Evolutionary conservation across 176 grass and related monocot genomes (phyloP), one percentile per base, ranked within the genome.

Genomic region (Typha latifolia): DNA sequence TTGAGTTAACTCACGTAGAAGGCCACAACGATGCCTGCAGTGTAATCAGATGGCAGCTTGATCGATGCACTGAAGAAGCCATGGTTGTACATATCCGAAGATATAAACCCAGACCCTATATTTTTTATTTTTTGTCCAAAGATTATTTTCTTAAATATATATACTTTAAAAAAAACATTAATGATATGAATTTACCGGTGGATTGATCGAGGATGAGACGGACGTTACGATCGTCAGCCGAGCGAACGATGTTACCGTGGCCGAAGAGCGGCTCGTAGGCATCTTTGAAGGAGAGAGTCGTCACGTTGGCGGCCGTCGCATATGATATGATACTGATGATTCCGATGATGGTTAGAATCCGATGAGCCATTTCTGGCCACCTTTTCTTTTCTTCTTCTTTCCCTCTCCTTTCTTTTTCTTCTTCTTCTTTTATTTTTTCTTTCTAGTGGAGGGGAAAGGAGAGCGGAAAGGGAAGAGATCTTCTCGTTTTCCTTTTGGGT

Each of bases 81-180:
- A 48, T 96, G 72, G 11, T 74, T 74, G 75, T 96, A 96, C 84
- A 81, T 88, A 15, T 81, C 73, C 47, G 88, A 91, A 3, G 88
- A 91, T 77, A 91, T 89, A 77, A 96, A 96, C 7, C 92, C 92
- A 0, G 92, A 88, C n/a, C 92, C 92, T 96, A 18, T n/a, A n/a
- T n/a, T n/a, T n/a, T n/a, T n/a, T n/a, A n/a, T n/a, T n/a, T n/a
- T n/a, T n/a, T 14, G 5, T n/a, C 62, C 14, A 32, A n/a, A 47
- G 31, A 18, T 15, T 71, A 10, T 12, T 2, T 15, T 47, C 37
- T 4, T 14, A 69, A 16, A 24, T 6, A 14, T 47, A 5, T 12
- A n/a, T n/a, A n/a, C 50, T 51, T 5, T 4, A 51, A 26, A 12
- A 32, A 53, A 34, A 51, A 57, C 4, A 6, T 51, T 19, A 47